Percentiles rank a stretch among this genome's conserved stretches.
Conservation (phyloP, 306 rosid genomes). For the Lupinus albus region DNA sequence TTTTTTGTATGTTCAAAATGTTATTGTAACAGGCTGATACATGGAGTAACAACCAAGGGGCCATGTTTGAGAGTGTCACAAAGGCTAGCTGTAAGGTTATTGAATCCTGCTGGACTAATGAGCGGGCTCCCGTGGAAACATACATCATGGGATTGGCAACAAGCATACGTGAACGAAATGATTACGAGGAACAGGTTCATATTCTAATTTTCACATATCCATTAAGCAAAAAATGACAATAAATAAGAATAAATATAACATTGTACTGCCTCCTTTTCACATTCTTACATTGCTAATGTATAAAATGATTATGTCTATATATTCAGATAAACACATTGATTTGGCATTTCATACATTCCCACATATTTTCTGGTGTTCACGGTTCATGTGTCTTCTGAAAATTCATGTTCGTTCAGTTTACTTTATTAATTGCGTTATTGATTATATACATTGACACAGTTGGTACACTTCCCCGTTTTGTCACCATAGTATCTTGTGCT, state of each 20-base stretch:
- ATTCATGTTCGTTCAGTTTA: conserved; percentile 21
- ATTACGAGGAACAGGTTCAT: conserved; percentile 83
- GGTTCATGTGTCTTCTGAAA: background rate
- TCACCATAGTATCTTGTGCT: conserved; percentile 22
- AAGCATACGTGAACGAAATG: conserved; percentile 92
- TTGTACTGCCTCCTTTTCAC: background rate
- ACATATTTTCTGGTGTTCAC: conserved; percentile 1
- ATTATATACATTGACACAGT: conserved; percentile 18
- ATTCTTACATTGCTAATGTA: background rate
- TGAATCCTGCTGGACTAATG: conserved; percentile 94
- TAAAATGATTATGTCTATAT: background rate
- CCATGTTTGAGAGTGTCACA: conserved; percentile 85
- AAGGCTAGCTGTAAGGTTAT: conserved; percentile 83
- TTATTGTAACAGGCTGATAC: conserved; percentile 71
- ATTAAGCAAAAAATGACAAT: conserved; percentile 10
- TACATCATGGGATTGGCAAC: conserved; percentile 95
- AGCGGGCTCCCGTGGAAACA: conserved; percentile 95
- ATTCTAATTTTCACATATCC: conserved; percentile 31
- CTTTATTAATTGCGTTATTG: conserved; percentile 18
- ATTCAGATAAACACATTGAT: conserved; percentile 30
- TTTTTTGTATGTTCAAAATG: conserved; percentile 31
- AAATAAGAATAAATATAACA: conserved; percentile 8
- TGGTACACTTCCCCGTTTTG: conserved; percentile 18
- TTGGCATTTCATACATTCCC: conserved; percentile 30
- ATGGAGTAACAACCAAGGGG: conserved; percentile 85